Evolutionary conservation across 139 green algal genomes (phyloP).

Genomic region (Marvania coccoides): DNA sequence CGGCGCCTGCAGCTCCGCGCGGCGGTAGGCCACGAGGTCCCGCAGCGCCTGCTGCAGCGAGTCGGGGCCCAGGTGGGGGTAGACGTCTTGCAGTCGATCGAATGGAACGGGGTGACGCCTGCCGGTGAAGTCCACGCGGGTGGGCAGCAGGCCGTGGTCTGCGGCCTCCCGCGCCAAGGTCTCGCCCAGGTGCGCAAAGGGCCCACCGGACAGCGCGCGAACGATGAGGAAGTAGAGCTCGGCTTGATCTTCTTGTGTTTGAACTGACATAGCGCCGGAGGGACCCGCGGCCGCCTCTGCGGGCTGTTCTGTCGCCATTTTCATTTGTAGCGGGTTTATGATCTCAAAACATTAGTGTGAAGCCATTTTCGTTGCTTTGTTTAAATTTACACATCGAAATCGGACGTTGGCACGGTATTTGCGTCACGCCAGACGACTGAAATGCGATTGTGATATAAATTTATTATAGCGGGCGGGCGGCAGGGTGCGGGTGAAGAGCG

Average conservation of each 20-base stretch:
- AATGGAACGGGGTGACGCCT: background rate
- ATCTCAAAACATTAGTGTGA: background rate
- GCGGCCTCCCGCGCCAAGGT: constrained; percentile 33
- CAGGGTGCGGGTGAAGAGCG: too few species aligned
- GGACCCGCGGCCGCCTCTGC: background rate
- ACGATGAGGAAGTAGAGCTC: constrained; percentile 44
- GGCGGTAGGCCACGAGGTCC: background rate
- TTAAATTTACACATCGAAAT: background rate
- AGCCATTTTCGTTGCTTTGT: background rate
- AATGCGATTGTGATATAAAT: too few species aligned
- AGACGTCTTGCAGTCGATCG: constrained; percentile 8
- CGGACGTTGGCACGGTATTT: background rate
- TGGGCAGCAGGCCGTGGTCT: constrained; percentile 40
- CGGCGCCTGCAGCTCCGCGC: constrained; percentile 2
- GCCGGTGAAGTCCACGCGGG: constrained; percentile 27
- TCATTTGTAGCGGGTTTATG: background rate
- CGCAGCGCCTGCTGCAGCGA: background rate
- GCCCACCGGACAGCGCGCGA: constrained; percentile 22
- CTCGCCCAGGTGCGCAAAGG: constrained; percentile 16
- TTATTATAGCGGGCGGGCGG: too few species aligned
- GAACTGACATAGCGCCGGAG: too few species aligned
- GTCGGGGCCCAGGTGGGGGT: background rate
- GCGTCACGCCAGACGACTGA: too few species aligned
- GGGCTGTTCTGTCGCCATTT: background rate
- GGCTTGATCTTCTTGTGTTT: background rate